These are phyloP conservation scores for Fistulifera solaris DNA, from an alignment of 108 stramenopile genomes.

Conservation along the genomic window DNA sequence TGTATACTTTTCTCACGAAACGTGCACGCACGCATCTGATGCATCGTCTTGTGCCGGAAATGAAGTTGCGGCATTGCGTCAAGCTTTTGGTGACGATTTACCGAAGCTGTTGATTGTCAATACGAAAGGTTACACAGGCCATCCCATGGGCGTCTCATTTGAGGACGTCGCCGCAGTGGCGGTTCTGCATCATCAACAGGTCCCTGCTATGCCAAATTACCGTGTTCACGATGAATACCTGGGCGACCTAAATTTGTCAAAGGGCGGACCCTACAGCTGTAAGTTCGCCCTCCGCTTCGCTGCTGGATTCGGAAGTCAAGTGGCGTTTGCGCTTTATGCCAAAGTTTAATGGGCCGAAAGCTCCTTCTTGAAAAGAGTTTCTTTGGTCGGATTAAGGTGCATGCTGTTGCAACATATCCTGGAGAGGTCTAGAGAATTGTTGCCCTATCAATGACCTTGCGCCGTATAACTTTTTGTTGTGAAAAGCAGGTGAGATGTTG, in stretches of 20 bases:
- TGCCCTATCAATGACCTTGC: too few species aligned
- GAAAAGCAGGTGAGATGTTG: too few species aligned
- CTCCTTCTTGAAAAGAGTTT: too few species aligned
- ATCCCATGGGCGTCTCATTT: slow-evolving; percentile 96
- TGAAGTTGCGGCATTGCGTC: slow-evolving; percentile 83
- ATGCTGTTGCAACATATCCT: too few species aligned
- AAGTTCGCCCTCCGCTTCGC: slow-evolving; percentile 91
- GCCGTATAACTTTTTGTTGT: too few species aligned
- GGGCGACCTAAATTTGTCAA: slow-evolving; percentile 85
- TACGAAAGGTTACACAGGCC: slow-evolving; percentile 94
- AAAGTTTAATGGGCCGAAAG: too few species aligned
- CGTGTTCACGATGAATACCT: slow-evolving; percentile 74
- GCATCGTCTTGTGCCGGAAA: slow-evolving; percentile 89
- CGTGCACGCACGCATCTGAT: slow-evolving; percentile 87
- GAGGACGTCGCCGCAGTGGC: slow-evolving; percentile 93
- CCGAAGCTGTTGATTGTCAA: slow-evolving; percentile 83
- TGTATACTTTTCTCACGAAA: slow-evolving; percentile 96
- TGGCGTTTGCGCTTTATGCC: slow-evolving; percentile 91
- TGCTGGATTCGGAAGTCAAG: slow-evolving; percentile 95
- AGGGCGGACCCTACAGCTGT: slow-evolving; percentile 82
- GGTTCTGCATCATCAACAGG: slow-evolving; percentile 70
- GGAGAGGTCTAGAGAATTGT: too few species aligned
- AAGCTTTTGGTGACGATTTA: slow-evolving; percentile 86
- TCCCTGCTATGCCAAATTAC: slow-evolving; percentile 90
- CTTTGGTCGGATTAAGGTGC: too few species aligned